Evolutionary conservation across 2,329 filamentous ascomycete species (phyloP), one percentile per base, ranked within the genome.

Genomic region (Hortaea werneckii): DNA sequence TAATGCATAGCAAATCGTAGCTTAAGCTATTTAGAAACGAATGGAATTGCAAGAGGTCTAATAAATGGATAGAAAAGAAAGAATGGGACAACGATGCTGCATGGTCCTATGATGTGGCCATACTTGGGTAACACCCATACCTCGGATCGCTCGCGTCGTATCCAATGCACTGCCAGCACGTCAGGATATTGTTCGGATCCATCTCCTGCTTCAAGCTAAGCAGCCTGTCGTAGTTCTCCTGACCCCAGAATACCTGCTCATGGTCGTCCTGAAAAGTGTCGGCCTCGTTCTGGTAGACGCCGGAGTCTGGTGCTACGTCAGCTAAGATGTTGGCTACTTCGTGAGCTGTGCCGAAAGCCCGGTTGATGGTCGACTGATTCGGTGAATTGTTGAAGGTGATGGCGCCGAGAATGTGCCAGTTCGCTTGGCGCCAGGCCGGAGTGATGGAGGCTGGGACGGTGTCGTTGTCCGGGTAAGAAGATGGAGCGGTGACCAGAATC

Each of bases 261-360:
- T 44, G 48, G 41, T 56, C 41, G n/a, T 46, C 37, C 34, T 56
- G 52, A 13, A 48, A 54, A 6, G 46, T 47, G 37, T 58, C 54
- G 12, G 50, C 55, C 42, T 58, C 55, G 26, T 56, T 57, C 47
- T 53, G 50, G 29, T 57, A 58, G 12, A 53, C 53, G 4, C 55
- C 55, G 44, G 41, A 47, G 10, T 49, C 42, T 8, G 52, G 54
- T 29, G 52, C 40, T 26, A 46, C 8, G 38, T 40, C 41, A 12
- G 40, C 13, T 30, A 55, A 41, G 29, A 47, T 37, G 10, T 51
- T 37, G 11, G 46, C 45, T 5, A 45, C 52, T 10, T 34, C 29
- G 28, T 51, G 45, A 2, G 49, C 46, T 6, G 42, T 48, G 9
- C 40, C 27, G 43, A 52, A 54, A 8, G 48, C 51, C 26, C 40